These are phyloP conservation scores for Gnomoniopsis sp. DNA, from an alignment of 2,329 filamentous ascomycete genomes.

Conservation along the genomic window DNA sequence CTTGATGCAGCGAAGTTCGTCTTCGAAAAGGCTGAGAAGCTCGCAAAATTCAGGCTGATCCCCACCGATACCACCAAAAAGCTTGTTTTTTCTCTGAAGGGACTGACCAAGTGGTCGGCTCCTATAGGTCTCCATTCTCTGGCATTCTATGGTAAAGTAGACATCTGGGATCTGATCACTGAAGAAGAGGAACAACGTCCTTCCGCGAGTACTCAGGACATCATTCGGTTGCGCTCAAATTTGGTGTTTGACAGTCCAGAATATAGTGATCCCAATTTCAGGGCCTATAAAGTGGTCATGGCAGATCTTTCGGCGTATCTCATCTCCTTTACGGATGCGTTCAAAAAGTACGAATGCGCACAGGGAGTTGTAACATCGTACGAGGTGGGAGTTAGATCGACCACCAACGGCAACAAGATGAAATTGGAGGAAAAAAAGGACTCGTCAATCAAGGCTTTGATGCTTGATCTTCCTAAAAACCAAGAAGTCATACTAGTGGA, in stretches of 20 bases:
- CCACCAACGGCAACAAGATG: conserved; percentile 1
- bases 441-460: conserved; percentile 13
- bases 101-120: conserved; percentile 7
- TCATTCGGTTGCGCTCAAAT: conserved; percentile 8
- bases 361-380: not conserved
- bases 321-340: conserved; percentile 12
- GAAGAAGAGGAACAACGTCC: not conserved
- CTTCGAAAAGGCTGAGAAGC: not conserved
- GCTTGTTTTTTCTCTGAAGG: conserved; percentile 6
- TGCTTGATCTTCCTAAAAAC: not conserved
- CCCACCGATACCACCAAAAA: conserved; percentile 18
- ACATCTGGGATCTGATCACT: conserved; percentile 12
- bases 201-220: not conserved
- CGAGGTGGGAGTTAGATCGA: not conserved
- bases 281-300: conserved; percentile 16
- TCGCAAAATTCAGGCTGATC: conserved; percentile 11
- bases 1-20: conserved; percentile 14
- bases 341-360: not conserved
- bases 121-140: conserved; percentile 13
- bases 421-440: not conserved
- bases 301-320: conserved; percentile 17
- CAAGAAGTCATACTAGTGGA: conserved; percentile 4
- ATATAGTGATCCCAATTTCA: not conserved
- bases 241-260: not conserved
- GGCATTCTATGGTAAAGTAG: conserved; percentile 12